Conservation (phyloP, 768 basidiomycete species). For the Postia placenta region DNA sequence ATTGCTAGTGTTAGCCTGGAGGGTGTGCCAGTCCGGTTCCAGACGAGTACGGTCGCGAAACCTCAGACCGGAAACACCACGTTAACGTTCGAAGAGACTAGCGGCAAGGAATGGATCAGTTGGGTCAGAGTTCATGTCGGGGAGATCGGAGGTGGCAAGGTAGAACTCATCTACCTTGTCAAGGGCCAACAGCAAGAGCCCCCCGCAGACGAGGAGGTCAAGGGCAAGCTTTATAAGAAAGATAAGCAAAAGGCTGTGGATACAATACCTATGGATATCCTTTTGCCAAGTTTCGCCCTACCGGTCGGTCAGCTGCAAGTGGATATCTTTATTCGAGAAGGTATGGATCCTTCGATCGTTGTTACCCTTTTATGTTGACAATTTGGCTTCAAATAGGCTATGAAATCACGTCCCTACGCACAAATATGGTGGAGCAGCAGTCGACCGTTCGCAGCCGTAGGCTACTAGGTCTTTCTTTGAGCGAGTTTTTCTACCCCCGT, state of each 20-base stretch:
- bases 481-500: conserved; percentile 53
- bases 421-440: conserved; percentile 54
- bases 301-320: conserved; percentile 65
- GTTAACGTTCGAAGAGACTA: conserved; percentile 47
- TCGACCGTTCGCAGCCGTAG: conserved; percentile 32
- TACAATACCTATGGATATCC: conserved; percentile 32
- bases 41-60: conserved; percentile 40
- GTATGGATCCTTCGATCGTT: conserved; percentile 31
- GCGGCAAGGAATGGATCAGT: conserved; percentile 52
- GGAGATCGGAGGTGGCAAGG: conserved; percentile 41
- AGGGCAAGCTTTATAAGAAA: conserved; percentile 27
- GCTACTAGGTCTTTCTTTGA: conserved; percentile 51
- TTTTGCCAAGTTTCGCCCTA: conserved; percentile 69
- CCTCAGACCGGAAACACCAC: conserved; percentile 25
- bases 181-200: conserved; percentile 16
- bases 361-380: neutral
- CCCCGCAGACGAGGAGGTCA: conserved; percentile 5
- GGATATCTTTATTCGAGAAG: conserved; percentile 43
- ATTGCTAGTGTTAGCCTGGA: conserved; percentile 58
- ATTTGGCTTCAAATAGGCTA: conserved; percentile 27
- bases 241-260: conserved; percentile 26
- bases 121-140: conserved; percentile 63
- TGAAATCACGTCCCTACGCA: conserved; percentile 37
- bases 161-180: conserved; percentile 66
- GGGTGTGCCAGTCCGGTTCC: conserved; percentile 57